Base-by-base conservation (phyloP, 1,139 yeast genomes). In the Protomyces gravidus region DNA sequence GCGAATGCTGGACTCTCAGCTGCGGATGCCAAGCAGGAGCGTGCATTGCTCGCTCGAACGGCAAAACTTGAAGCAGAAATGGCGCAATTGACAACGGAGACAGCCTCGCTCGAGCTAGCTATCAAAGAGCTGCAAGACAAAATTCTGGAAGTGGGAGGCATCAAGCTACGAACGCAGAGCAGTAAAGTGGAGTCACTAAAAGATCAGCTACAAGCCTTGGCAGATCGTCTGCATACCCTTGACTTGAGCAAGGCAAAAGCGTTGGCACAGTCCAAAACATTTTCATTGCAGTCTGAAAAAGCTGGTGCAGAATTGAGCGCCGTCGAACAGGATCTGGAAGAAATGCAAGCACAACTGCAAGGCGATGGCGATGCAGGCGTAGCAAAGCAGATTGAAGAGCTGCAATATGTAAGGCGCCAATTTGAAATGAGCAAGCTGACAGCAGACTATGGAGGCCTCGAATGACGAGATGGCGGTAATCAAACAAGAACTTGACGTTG, bases 61-160 rank as follows among this genome's bases (percentile, higher is more conserved):
- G 17, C 7, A n/a, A 17, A 27, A 17, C 17, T 17, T 15, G 69
- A 73, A 2, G 55, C 62, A 1, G 83, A 81, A 50, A 75, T 75
- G 53, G 70, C 69, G 0, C 70, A 73, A 7, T 71, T 89, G 21
- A 78, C 80, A 65, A 72, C 75, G 1, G 81, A 82, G 67, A 82
- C 89, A 68, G 72, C 75, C 40, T 83, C 79, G 21, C 73, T 84
- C 25, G 90, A 86, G 64, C 68, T 72, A 6, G 77, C 79, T 61
- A 86, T 90, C 48, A 76, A 78, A 13, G 76, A 67, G 0, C 73
- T 89, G 5, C 90, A 89, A 66, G 88, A 84, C 61, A 79, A 84
- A 68, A 88, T 94, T 39, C 82, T 90, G 87, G 85, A 86, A 62
- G 86, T 89, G 58, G 98, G 99, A 59, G 99, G 99, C 65, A 85